A percentile compares a stretch with the other conserved stretches of the same genome.
Conservation (phyloP, 805 yeast species). For the Priceomyces carsonii region DNA sequence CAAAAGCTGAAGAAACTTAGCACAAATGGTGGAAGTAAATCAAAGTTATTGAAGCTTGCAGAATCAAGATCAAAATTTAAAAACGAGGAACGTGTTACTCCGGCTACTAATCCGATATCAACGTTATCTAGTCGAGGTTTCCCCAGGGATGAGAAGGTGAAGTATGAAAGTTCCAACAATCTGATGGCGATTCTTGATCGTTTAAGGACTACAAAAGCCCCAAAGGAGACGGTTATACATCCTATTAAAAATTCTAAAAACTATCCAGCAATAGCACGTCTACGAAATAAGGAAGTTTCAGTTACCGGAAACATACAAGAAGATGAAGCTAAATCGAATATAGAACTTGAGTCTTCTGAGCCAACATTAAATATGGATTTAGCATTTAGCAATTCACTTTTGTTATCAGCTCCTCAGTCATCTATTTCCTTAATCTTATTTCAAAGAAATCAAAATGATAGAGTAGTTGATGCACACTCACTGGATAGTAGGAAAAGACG, state of each 20-base stretch:
- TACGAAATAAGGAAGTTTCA: too few relatives aligned
- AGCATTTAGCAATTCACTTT: conserved; percentile 8
- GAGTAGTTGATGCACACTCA: conserved; percentile 3
- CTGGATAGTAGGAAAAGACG: conserved; percentile 18
- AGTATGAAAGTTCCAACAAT: not conserved
- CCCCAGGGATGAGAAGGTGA: not conserved
- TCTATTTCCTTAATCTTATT: conserved; percentile 17
- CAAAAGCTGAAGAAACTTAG: too few relatives aligned
- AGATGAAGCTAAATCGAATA: too few relatives aligned
- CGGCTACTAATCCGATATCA: too few relatives aligned
- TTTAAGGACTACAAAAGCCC: conserved; percentile 4
- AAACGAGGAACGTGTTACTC: not conserved
- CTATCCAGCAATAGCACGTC: too few relatives aligned
- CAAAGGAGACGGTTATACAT: too few relatives aligned
- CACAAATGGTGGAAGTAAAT: too few relatives aligned
- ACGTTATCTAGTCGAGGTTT: too few relatives aligned
- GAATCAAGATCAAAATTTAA: conserved; percentile 14
- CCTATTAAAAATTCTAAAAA: too few relatives aligned
- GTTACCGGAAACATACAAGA: too few relatives aligned
- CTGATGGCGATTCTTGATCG: conserved; percentile 7
- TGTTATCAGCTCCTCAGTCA: conserved; percentile 13
- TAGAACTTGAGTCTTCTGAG: too few relatives aligned
- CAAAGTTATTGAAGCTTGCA: conserved; percentile 26
- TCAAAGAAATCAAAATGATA: conserved; percentile 5
- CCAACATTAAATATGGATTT: conserved; percentile 2